A percentile compares a stretch with the other conserved stretches of the same genome.
Evolutionary conservation across 2,329 filamentous ascomycete genomes (phyloP).

Genomic region (Verticillium isaacii): DNA sequence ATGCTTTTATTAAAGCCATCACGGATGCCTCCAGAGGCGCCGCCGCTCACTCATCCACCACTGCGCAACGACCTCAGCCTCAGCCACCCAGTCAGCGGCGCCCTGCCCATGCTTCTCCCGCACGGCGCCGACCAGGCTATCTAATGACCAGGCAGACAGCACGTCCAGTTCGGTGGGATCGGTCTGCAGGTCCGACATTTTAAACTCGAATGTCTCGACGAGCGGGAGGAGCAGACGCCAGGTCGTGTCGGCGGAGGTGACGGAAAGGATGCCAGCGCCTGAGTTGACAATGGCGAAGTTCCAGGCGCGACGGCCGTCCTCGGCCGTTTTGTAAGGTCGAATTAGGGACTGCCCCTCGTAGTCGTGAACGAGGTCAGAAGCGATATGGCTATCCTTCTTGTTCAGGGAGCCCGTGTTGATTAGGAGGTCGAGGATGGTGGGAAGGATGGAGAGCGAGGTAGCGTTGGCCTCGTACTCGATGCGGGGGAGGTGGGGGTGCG

Average conservation of each 20-base stretch:
- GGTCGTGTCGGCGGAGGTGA: conserved; percentile 12
- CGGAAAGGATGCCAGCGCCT: conserved; percentile 14
- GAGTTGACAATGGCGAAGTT: conserved; percentile 48
- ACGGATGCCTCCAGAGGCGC: neutral
- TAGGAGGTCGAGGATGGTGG: conserved; percentile 39
- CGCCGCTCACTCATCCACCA: conserved; percentile 14
- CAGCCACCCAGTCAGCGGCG: conserved; percentile 13
- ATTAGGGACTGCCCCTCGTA: conserved; percentile 44
- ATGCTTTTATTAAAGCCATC: neutral
- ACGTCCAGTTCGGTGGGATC: conserved; percentile 10
- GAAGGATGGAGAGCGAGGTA: conserved; percentile 36
- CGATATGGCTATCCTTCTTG: conserved; percentile 21
- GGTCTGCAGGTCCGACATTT: conserved; percentile 11
- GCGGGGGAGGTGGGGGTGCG: conserved; percentile 35
- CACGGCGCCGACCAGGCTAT: conserved; percentile 7
- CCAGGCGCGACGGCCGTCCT: conserved; percentile 33
- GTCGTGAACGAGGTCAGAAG: conserved; percentile 32
- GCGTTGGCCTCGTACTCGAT: conserved; percentile 32
- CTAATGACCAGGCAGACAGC: conserved; percentile 9
- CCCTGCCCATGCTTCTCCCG: conserved; percentile 6
- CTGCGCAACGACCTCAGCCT: conserved; percentile 14
- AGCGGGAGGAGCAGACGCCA: conserved; percentile 16
- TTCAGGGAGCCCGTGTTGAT: conserved; percentile 32
- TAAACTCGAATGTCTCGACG: conserved; percentile 13
- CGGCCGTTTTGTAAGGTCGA: conserved; percentile 27